phyloP scores from a whole-genome alignment of 2,329 filamentous ascomycete genomes.

The Zymoseptoria tritici region DNA sequence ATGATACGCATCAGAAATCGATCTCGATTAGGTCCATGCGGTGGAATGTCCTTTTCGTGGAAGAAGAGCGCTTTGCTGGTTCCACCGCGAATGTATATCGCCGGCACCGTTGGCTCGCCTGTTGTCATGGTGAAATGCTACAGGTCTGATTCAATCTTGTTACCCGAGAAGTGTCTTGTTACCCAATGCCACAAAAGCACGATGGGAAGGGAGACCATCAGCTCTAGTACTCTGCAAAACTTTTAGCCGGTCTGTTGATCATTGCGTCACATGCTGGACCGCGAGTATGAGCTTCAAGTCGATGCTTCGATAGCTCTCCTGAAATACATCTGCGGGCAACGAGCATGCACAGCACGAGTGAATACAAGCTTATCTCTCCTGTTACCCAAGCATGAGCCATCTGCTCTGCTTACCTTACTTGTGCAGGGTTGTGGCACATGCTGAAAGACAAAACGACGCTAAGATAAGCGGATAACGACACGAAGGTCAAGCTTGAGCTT shows the following conservation, averaged over 20 bases:
- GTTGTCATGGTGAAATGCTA: background rate
- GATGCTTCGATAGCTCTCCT: background rate
- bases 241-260: background rate
- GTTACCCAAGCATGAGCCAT: background rate
- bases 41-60: conserved; percentile 13
- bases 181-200: background rate
- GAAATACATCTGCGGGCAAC: background rate
- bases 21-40: conserved; percentile 9
- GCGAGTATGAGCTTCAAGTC: background rate
- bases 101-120: conserved; percentile 3
- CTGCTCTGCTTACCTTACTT: background rate
- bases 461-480: background rate
- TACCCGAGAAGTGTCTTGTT: background rate
- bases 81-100: conserved; percentile 10
- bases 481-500: background rate
- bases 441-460: background rate
- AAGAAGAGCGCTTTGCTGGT: conserved; percentile 18
- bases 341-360: background rate
- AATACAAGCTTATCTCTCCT: background rate
- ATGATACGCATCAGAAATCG: conserved; percentile 12
- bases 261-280: background rate
- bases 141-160: background rate
- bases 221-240: no score
- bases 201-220: no score
- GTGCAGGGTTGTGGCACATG: background rate